These are phyloP conservation scores for Trichocomaceae sp. DNA, from an alignment of 2,329 filamentous ascomycete species.

Conservation along the genomic window DNA sequence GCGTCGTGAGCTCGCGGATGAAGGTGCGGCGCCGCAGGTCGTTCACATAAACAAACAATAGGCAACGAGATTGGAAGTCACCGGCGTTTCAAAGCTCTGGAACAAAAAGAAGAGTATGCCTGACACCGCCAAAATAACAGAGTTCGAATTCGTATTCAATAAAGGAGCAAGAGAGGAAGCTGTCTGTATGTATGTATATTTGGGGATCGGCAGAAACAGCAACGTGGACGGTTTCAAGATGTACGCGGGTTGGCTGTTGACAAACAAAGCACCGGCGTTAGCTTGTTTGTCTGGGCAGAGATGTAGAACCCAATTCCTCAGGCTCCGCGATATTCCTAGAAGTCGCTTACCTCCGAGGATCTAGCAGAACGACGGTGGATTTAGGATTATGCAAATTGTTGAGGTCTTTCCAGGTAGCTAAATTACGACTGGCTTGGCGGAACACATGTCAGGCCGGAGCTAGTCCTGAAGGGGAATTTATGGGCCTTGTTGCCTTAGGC, in stretches of 20 bases:
- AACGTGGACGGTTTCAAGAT: conserved; percentile 10
- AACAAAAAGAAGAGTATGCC: not conserved
- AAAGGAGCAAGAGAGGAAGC: not conserved
- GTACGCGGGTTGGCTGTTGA: not conserved
- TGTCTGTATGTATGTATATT: not conserved
- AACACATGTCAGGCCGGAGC: not conserved
- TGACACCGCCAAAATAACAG: not conserved
- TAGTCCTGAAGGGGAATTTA: not conserved
- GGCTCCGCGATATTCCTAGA: not conserved
- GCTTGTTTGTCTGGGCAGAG: not conserved
- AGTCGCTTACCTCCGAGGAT: not conserved
- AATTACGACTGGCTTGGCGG: not conserved
- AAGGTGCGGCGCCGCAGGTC: not conserved
- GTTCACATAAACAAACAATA: not conserved
- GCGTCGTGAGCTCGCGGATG: not conserved
- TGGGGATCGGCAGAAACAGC: conserved; percentile 8
- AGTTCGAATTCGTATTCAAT: not conserved
- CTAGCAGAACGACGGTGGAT: not conserved
- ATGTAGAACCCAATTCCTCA: not conserved
- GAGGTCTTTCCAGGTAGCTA: not conserved
- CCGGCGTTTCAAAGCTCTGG: not conserved
- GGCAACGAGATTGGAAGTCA: not conserved
- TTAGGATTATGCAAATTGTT: not conserved
- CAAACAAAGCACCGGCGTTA: not conserved
- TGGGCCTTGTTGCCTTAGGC: not conserved